Percentiles rank a stretch among this genome's conserved stretches.
Conservation (phyloP, 2,329 filamentous ascomycete genomes). For the Fusarium sp. region DNA sequence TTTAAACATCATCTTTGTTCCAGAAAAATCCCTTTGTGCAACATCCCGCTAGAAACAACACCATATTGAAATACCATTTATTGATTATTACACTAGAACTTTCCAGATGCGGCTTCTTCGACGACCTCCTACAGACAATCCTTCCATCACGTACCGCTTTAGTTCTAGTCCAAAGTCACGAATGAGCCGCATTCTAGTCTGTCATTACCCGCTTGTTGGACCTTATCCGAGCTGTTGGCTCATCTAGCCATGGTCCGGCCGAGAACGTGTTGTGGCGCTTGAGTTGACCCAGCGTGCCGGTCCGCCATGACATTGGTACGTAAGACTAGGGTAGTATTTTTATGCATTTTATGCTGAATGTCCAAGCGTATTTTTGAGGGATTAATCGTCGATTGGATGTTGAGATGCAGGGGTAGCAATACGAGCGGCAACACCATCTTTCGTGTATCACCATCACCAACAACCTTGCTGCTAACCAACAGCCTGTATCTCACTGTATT, state of each 20-base stretch:
- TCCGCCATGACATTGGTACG: background rate
- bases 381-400: background rate
- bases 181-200: constrained; percentile 5
- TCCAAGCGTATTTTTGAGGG: background rate
- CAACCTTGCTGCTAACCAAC: background rate
- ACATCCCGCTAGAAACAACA: background rate
- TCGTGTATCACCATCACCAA: background rate
- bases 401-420: constrained; percentile 1
- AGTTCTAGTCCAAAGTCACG: background rate
- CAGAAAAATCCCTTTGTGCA: background rate
- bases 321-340: background rate
- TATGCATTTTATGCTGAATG: background rate
- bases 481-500: background rate
- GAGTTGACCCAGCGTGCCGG: constrained; percentile 1
- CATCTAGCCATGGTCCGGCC: background rate
- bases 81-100: background rate
- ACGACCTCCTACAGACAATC: background rate
- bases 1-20: background rate
- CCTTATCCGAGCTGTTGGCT: background rate
- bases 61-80: background rate
- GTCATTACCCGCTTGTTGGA: background rate
- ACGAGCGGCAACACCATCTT: background rate
- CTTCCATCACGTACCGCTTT: background rate
- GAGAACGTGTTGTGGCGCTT: constrained; percentile 25
- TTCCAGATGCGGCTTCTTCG: constrained; percentile 7